These are phyloP conservation scores for Paracamarosporium sp. DNA, from an alignment of 2,329 filamentous ascomycete genomes.

Conservation along the genomic window DNA sequence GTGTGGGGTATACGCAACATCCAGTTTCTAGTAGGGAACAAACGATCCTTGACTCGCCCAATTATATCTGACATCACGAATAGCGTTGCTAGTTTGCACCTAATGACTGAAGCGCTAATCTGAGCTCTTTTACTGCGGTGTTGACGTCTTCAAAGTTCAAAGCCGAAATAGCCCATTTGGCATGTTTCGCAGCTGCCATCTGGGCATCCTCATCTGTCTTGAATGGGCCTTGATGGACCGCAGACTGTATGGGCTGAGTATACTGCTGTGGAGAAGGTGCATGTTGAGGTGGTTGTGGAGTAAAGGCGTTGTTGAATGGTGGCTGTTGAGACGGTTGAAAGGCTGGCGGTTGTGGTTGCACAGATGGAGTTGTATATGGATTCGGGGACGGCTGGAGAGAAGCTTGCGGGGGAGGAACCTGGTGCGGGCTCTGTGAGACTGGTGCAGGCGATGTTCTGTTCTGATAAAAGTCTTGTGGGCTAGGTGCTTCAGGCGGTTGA, in stretches of 20 bases:
- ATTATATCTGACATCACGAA: constrained; percentile 7
- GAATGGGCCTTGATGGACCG: constrained; percentile 50
- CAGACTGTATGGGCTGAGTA: constrained; percentile 10
- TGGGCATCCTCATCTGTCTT: constrained; percentile 73
- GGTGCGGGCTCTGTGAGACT: constrained; percentile 29
- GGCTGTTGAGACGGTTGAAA: constrained; percentile 18
- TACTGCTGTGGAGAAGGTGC: constrained; percentile 17
- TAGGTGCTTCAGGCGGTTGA: constrained; percentile 29
- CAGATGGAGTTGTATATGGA: constrained; percentile 16
- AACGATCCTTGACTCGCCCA: constrained; percentile 2
- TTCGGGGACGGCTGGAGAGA: constrained; percentile 26
- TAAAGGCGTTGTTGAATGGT: constrained; percentile 12
- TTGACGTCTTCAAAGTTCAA: constrained; percentile 95
- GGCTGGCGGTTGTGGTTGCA: constrained; percentile 16
- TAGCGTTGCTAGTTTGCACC: constrained; percentile 62
- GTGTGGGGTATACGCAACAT: constrained; percentile 23
- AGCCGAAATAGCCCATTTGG: constrained; percentile 95
- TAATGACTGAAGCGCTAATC: constrained; percentile 73
- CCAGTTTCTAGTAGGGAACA: constrained; percentile 5
- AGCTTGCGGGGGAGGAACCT: constrained; percentile 27
- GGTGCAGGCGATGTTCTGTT: constrained; percentile 46
- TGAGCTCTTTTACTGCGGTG: constrained; percentile 86
- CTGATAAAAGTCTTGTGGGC: constrained; percentile 43
- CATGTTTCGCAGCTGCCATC: constrained; percentile 87
- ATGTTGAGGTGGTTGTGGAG: constrained; percentile 16